Evolutionary conservation across 2,329 filamentous ascomycete genomes (phyloP), one percentile per base, ranked within the genome.

Genomic region (Monosporascus sp.): DNA sequence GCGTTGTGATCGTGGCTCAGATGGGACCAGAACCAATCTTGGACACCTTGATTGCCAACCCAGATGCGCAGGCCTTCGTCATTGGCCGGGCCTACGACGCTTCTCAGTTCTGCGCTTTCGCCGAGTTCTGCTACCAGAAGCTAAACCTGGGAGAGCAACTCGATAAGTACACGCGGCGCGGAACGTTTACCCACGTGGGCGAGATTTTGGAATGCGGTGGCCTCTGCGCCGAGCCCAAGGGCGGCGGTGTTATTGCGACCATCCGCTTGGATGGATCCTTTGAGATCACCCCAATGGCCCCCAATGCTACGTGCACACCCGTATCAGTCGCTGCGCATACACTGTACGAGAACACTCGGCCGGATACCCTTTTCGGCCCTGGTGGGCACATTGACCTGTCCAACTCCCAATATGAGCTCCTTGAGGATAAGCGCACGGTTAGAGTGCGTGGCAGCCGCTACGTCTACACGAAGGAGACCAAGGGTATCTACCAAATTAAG

Each of bases 121-220:
- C 63, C 24, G 57, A 72, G 1, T 67, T 64, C 48, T 43, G 40
- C 40, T 43, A 43, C 40, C 44, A 61, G 0, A 44, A 65, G 1
- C 40, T 43, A 18, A 20, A 43, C 40, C 20, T 43, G 17, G 54
- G 58, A 18, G 9, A 58, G 11, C 45, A 55, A 7, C 20, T 56
- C 15, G 50, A 57, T 7, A 51, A 58, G 26, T 51, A 49, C 40
- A 48, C 18, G 8, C 52, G 40, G 4, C 50, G 59, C 4, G 77
- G 75, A 0, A 69, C 69, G 0, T 72, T 74, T 31, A 67, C 67
- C 7, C 77, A 81, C 57, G 79, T 82, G 76, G 80, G 79, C 7
- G 81, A 83, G 65, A 76, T 81, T 8, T 69, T 81, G 65, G 79
- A 81, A 56, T 82, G 78, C 20, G 78, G 78, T 1, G 70, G 74